Conservation (phyloP, 305 asterid genomes). For the Ilex paraguariensis region DNA sequence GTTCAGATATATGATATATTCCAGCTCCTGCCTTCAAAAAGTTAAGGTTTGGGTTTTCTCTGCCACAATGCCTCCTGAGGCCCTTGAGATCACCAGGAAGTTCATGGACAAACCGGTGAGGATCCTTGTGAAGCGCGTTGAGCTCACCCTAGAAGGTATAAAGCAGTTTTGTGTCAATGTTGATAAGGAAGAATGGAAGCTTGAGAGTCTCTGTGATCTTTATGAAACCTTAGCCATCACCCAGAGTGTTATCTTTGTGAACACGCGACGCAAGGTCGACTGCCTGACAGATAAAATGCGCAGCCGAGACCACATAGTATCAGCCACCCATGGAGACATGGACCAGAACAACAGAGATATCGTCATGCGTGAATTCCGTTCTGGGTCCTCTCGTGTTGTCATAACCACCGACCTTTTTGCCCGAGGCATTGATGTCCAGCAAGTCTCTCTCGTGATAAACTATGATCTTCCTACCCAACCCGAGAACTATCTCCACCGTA, state of each 20-base stretch:
- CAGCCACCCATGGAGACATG: constrained; percentile 31
- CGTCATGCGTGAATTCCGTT: constrained; percentile 27
- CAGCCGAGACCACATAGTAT: constrained; percentile 24
- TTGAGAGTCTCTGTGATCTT: constrained; percentile 19
- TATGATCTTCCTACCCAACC: constrained; percentile 32
- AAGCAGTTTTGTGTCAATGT: constrained; percentile 25
- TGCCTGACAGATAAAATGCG: constrained; percentile 28
- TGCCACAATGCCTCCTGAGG: constrained; percentile 31
- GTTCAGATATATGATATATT: constrained; percentile 23
- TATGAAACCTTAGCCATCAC: constrained; percentile 21
- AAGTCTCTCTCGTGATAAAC: constrained; percentile 26
- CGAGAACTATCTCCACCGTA: constrained; percentile 27
- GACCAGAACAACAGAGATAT: constrained; percentile 31
- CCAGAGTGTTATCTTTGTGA: constrained; percentile 28
- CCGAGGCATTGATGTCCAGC: constrained; percentile 25
- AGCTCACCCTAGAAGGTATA: constrained; percentile 26
- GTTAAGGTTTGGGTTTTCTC: constrained; percentile 28
- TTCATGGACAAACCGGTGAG: constrained; percentile 29
- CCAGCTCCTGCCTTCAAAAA: constrained; percentile 25
- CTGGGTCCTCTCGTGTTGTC: constrained; percentile 28
- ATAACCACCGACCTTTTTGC: constrained; percentile 27
- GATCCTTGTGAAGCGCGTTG: constrained; percentile 28
- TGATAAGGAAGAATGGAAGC: constrained; percentile 21
- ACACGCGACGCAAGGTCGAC: constrained; percentile 27
- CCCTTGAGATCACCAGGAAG: constrained; percentile 27